These are phyloP conservation scores for Serpula lacrymans DNA, from an alignment of 768 basidiomycete genomes.

Conservation along the genomic window DNA sequence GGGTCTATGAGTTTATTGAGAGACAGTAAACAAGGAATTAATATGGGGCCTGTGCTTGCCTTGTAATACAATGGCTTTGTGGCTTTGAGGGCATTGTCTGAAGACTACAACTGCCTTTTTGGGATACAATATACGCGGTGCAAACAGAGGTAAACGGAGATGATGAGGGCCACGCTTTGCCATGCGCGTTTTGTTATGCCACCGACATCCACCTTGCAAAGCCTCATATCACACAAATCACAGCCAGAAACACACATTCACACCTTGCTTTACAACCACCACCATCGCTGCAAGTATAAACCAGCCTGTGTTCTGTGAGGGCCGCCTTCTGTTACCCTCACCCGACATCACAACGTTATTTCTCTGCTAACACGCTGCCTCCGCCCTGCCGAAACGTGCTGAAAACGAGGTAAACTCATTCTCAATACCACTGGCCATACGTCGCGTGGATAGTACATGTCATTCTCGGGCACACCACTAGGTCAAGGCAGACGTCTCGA, in stretches of 20 bases:
- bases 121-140: conserved; percentile 6
- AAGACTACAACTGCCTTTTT: conserved; percentile 4
- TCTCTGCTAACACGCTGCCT: too few species aligned
- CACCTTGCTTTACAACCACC: too few species aligned
- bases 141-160: conserved; percentile 25
- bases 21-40: too few species aligned
- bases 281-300: too few species aligned
- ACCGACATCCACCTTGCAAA: too few species aligned
- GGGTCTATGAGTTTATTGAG: too few species aligned
- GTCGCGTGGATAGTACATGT: conserved; percentile 51
- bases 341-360: too few species aligned
- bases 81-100: conserved; percentile 4
- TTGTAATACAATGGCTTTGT: neutral
- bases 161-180: conserved; percentile 9
- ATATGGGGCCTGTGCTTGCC: neutral
- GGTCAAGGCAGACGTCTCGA: conserved; percentile 86
- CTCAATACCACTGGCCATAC: neutral
- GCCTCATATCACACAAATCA: too few species aligned
- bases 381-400: conserved; percentile 10
- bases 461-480: conserved; percentile 80
- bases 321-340: too few species aligned
- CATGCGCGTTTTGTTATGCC: conserved; percentile 11
- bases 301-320: too few species aligned
- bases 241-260: too few species aligned
- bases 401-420: neutral